Conservation (phyloP, 2,329 filamentous ascomycete species). For the Fusarium dlaminii region DNA sequence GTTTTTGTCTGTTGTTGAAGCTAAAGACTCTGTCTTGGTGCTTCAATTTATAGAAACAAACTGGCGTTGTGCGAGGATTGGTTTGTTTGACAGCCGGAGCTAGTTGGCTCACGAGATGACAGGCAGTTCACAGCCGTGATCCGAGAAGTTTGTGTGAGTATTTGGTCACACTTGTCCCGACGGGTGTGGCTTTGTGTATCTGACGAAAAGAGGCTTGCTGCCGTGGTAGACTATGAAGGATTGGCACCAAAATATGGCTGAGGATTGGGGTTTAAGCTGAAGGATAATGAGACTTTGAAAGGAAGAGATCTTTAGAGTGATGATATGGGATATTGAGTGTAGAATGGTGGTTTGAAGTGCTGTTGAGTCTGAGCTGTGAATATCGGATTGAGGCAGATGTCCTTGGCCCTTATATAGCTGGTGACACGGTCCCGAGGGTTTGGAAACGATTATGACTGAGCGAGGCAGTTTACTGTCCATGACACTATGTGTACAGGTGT, state of each 20-base stretch:
- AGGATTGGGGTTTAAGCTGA: neutral
- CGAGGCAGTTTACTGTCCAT: conserved; percentile 44
- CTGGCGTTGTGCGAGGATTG: conserved; percentile 23
- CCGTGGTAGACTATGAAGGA: conserved; percentile 12
- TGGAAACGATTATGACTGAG: conserved; percentile 35
- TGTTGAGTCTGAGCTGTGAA: conserved; percentile 33
- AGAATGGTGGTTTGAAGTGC: conserved; percentile 12
- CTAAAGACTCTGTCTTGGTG: neutral
- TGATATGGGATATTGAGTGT: neutral
- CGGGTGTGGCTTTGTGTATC: conserved; percentile 34
- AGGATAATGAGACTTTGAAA: neutral
- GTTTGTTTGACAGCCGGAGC: conserved; percentile 15
- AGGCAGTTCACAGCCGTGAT: conserved; percentile 31
- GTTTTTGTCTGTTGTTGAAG: neutral
- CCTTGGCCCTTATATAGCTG: conserved; percentile 43
- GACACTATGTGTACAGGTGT: conserved; percentile 40
- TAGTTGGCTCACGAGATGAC: conserved; percentile 21
- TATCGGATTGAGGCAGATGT: conserved; percentile 24
- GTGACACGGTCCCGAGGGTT: conserved; percentile 40
- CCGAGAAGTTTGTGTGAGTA: conserved; percentile 40
- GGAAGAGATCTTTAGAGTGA: neutral
- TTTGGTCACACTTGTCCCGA: conserved; percentile 33
- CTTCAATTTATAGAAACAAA: conserved; percentile 27
- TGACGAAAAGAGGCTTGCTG: conserved; percentile 33
- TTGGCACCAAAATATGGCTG: conserved; percentile 3